A percentile compares a stretch with the other conserved stretches of the same genome.
Conservation (phyloP, 2,329 filamentous ascomycete species). For the Aspergillus tamarii region DNA sequence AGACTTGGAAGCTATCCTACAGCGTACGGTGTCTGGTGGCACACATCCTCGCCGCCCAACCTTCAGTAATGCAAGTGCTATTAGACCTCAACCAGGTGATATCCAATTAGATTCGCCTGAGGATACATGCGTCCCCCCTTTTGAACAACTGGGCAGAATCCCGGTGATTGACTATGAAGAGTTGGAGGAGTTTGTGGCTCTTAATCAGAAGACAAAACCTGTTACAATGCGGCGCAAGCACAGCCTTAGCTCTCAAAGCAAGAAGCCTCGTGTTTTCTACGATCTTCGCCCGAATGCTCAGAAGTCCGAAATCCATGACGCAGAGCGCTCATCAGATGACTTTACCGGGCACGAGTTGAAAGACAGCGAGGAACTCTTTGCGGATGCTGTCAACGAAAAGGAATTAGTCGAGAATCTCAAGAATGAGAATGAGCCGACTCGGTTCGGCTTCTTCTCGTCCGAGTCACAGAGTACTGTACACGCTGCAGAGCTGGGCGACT, state of each 20-base stretch:
- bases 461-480: conserved; percentile 93
- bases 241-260: conserved; percentile 55
- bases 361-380: conserved; percentile 39
- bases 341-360: conserved; percentile 30
- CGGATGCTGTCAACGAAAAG: conserved; percentile 37
- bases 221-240: conserved; percentile 39
- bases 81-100: conserved; percentile 51
- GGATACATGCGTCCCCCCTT: conserved; percentile 88
- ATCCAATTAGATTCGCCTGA: conserved; percentile 38
- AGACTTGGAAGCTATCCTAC: conserved; percentile 62
- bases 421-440: conserved; percentile 66
- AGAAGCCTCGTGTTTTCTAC: conserved; percentile 60
- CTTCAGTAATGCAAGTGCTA: conserved; percentile 61
- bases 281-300: conserved; percentile 57
- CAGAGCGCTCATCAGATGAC: conserved; percentile 39
- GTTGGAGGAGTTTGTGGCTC: conserved; percentile 84
- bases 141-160: conserved; percentile 75
- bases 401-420: conserved; percentile 37
- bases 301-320: conserved; percentile 38
- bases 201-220: conserved; percentile 56
- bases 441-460: conserved; percentile 97
- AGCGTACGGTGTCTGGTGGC: conserved; percentile 70
- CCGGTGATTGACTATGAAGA: conserved; percentile 90
- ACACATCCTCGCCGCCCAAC: conserved; percentile 66
- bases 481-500: conserved; percentile 81